These are phyloP conservation scores for Aspergillus tamarii DNA, from an alignment of 2,329 filamentous ascomycete genomes.

Conservation along the genomic window DNA sequence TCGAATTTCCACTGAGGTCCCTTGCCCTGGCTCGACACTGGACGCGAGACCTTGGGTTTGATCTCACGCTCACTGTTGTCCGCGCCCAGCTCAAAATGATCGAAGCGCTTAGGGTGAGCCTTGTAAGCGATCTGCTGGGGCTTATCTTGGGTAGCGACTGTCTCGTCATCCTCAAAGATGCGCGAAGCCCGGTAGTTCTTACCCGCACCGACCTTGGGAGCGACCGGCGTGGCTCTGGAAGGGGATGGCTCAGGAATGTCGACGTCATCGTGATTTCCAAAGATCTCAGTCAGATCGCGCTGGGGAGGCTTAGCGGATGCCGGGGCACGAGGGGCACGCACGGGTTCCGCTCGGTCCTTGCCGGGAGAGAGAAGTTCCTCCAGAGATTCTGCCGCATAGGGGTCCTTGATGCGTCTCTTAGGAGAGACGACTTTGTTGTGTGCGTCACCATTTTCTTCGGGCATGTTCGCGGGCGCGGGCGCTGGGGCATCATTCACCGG, in stretches of 20 bases:
- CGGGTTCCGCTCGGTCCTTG: slow-evolving; percentile 50
- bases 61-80: slow-evolving; percentile 33
- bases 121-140: slow-evolving; percentile 51
- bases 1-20: slow-evolving; percentile 80
- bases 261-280: slow-evolving; percentile 52
- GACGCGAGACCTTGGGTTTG: slow-evolving; percentile 30
- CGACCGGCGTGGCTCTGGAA: slow-evolving; percentile 31
- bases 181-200: slow-evolving; percentile 67
- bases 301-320: slow-evolving; percentile 70
- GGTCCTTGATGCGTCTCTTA: slow-evolving; percentile 48
- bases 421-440: slow-evolving; percentile 33
- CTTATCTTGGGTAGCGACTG: slow-evolving; percentile 45
- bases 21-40: slow-evolving; percentile 54
- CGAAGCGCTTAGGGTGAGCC: slow-evolving; percentile 76
- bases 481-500: slow-evolving; percentile 13
- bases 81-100: slow-evolving; percentile 58
- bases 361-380: slow-evolving; percentile 70
- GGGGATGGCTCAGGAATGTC: slow-evolving; percentile 29
- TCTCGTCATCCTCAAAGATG: slow-evolving; percentile 65
- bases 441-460: slow-evolving; percentile 6
- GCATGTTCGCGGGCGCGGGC: slow-evolving; percentile 8
- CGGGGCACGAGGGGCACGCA: slow-evolving; percentile 64
- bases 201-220: slow-evolving; percentile 58
- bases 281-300: slow-evolving; percentile 72
- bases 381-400: slow-evolving; percentile 57